phyloP scores from a whole-genome alignment of 495 filamentous ascomycete species.

The Aspergillus indologenus region DNA sequence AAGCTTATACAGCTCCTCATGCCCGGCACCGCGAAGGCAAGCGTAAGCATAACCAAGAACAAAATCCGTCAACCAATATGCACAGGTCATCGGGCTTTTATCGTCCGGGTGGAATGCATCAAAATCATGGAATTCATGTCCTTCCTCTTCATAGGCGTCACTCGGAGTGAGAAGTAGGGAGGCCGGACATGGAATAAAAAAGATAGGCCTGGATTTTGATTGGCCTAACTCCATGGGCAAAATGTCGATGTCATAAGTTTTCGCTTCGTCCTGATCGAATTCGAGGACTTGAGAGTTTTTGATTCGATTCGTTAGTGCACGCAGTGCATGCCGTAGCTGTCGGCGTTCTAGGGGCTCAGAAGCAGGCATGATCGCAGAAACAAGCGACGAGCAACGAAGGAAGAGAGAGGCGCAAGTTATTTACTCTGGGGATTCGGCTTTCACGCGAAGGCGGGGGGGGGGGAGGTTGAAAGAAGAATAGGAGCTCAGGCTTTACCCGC shows the following conservation, averaged over 20 bases:
- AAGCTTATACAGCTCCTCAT: no score
- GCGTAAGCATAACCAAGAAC: no score
- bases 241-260: background rate
- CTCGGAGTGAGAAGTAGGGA: background rate
- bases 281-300: background rate
- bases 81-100: no score
- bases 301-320: background rate
- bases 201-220: background rate
- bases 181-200: background rate
- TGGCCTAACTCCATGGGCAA: slow-evolving; percentile 3
- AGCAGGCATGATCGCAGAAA: background rate
- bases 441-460: no score
- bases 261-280: background rate
- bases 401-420: no score
- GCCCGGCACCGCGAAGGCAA: no score
- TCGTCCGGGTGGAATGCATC: background rate
- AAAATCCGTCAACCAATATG: no score
- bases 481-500: no score
- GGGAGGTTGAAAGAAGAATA: no score
- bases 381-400: no score
- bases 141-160: background rate
- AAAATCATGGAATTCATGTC: background rate
- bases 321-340: slow-evolving; percentile 2
- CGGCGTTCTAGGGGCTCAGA: background rate
- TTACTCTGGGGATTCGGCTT: no score